Evolutionary conservation across 441 rosid genomes (phyloP).

Genomic region (Populus trichocarpa): DNA sequence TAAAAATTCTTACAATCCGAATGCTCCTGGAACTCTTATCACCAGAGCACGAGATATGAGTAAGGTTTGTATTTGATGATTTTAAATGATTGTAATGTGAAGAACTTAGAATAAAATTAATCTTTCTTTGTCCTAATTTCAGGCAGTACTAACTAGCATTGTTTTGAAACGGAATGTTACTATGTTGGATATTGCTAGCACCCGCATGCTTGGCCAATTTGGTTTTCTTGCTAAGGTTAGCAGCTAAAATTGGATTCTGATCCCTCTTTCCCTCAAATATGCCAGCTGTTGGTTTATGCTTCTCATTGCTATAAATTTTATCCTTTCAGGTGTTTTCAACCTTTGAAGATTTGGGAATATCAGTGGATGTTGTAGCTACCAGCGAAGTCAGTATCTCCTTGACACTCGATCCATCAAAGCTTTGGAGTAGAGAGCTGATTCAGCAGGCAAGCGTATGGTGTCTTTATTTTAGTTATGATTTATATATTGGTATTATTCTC

Average conservation of each 20-base stretch:
- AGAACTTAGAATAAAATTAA: conserved; percentile 18
- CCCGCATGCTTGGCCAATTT: conserved; percentile 95
- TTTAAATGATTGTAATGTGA: conserved; percentile 5
- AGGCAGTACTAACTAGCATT: conserved; percentile 93
- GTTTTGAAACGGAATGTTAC: conserved; percentile 94
- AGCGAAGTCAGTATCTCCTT: conserved; percentile 97
- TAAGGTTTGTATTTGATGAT: conserved; percentile 48
- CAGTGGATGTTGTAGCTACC: conserved; percentile 96
- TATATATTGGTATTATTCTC: conserved; percentile 1
- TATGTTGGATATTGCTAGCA: conserved; percentile 92
- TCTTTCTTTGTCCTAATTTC: conserved; percentile 18
- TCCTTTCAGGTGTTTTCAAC: conserved; percentile 72
- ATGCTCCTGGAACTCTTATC: conserved; percentile 94
- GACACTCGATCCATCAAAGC: conserved; percentile 92
- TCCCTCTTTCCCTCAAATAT: not conserved
- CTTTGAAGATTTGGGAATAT: conserved; percentile 92
- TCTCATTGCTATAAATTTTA: not conserved
- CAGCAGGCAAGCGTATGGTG: conserved; percentile 66
- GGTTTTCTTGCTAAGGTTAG: conserved; percentile 95
- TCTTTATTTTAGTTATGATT: conserved; percentile 16
- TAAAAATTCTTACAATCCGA: conserved; percentile 90
- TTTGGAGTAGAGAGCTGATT: conserved; percentile 91
- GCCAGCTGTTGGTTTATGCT: not conserved
- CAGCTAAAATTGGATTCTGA: conserved; percentile 6
- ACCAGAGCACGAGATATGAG: conserved; percentile 81